Evolutionary conservation across 179 eudicot species (phyloP), one percentile per base, ranked within the genome.

Genomic region (Silene noctiflora): DNA sequence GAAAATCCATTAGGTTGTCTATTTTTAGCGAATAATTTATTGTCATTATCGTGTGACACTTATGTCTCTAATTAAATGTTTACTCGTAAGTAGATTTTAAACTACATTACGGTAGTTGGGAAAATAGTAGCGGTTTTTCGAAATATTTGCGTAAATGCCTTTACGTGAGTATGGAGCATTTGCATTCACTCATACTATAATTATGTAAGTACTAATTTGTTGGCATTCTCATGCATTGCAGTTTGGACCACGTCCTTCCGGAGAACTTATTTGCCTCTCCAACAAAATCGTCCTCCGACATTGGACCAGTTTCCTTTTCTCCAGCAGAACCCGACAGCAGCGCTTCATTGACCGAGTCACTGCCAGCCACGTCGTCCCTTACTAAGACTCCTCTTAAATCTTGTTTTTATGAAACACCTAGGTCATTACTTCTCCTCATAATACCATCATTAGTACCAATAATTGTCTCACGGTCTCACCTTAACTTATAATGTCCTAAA

Each of bases 181-280:
- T 8, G 46, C 46, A 39, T 39, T 39, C 46, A 0, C 1, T 39
- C 46, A 39, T 39, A 39, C 46, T 8, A 39, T 39, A 39, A 39
- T 39, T 39, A 39, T 39, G 46, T 8, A 39, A 39, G 46, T 39
- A 56, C 39, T 69, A 62, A 62, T 35, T 33, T 68, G 53, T 69
- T 55, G 56, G 72, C 74, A 60, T 76, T 39, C 31, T 58, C 48
- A 4, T 76, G 73, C 17, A 35, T 56, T 60, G 89, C 89, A 94
- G 97, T 80, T 85, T 94, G 16, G 98, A 94, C 75, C 92, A 91
- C 77, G 81, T 77, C 71, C 96, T 94, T 58, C 97, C 98, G 6
- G 98, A 94, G 58, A 88, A 80, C 79, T 91, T 89, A 69, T 92
- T 94, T 75, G 86, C 94, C 16, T 91, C 98, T 67, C 97, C 98